A percentile compares a stretch with the other conserved stretches of the same genome.
Conservation (phyloP, 1,284 basidiomycete genomes). For the Flammula alnicola region DNA sequence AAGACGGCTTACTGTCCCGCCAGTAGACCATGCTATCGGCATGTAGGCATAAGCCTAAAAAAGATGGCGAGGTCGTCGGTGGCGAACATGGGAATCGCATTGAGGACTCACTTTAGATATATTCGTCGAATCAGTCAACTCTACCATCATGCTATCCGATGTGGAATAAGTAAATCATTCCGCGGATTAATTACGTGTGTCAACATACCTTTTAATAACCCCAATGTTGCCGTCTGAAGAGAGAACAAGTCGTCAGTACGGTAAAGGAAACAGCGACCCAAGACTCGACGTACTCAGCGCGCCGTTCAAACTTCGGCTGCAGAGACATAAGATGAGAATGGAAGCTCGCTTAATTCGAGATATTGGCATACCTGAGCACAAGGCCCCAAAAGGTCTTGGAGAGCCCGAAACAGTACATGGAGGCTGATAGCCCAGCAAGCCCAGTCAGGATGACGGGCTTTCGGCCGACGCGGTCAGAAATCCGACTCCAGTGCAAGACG, state of each 20-base stretch:
- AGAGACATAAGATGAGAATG: slow-evolving; percentile 4
- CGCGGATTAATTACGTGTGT: slow-evolving; percentile 8
- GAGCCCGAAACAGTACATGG: slow-evolving; percentile 75
- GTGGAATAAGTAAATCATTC: slow-evolving; percentile 2
- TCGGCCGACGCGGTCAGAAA: slow-evolving; percentile 74
- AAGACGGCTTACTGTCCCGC: slow-evolving; percentile 48
- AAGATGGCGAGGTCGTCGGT: too few species aligned
- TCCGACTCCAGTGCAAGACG: slow-evolving; percentile 73
- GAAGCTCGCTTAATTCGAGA: not conserved
- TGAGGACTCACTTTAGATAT: slow-evolving; percentile 53
- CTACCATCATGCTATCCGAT: slow-evolving; percentile 65
- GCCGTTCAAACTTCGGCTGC: slow-evolving; percentile 52
- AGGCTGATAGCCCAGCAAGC: slow-evolving; percentile 64
- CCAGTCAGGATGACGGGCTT: slow-evolving; percentile 74
- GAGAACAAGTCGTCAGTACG: slow-evolving; percentile 10
- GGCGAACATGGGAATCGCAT: too few species aligned
- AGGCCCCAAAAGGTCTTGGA: slow-evolving; percentile 69
- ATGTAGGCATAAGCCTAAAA: slow-evolving; percentile 62
- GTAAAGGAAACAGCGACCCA: not conserved
- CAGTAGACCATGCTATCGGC: slow-evolving; percentile 59
- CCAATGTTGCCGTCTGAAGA: slow-evolving; percentile 65
- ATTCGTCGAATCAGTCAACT: slow-evolving; percentile 76
- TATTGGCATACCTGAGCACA: slow-evolving; percentile 53
- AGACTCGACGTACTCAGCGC: slow-evolving; percentile 49
- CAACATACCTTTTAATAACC: slow-evolving; percentile 62